phyloP scores from a whole-genome alignment of 345 rosid genomes.

The Citrus reticulata region DNA sequence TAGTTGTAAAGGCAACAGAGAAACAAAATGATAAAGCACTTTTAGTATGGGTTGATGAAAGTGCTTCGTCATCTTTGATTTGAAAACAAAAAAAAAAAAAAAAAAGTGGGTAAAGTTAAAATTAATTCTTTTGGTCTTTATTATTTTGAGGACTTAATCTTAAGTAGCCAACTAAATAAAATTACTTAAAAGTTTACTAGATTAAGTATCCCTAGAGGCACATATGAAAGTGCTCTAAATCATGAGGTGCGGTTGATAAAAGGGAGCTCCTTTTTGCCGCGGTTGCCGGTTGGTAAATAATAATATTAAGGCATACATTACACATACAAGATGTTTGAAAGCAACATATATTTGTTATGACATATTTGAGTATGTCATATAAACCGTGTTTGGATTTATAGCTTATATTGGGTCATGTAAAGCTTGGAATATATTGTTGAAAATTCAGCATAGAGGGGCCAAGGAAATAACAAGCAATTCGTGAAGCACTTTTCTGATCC shows the following conservation, averaged over 20 bases:
- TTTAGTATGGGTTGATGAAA: not conserved
- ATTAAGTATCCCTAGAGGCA: too few relatives aligned
- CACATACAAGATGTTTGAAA: not conserved
- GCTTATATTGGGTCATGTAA: not conserved
- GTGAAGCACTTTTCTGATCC: not conserved
- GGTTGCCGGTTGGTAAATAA: conserved; percentile 3
- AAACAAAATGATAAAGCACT: not conserved
- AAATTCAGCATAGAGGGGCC: not conserved
- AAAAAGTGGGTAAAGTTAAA: too few relatives aligned
- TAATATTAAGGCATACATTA: not conserved
- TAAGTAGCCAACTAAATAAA: too few relatives aligned
- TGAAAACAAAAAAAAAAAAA: too few relatives aligned
- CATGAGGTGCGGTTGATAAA: not conserved
- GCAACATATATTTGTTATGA: not conserved
- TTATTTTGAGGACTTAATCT: too few relatives aligned
- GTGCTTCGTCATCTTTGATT: too few relatives aligned
- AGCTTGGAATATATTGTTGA: not conserved
- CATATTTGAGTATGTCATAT: not conserved
- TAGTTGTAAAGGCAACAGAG: not conserved
- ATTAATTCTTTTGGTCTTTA: too few relatives aligned
- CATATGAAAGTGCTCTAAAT: not conserved
- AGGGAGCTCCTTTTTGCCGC: not conserved
- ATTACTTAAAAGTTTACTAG: too few relatives aligned
- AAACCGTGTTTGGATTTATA: not conserved
- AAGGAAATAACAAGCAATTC: not conserved